Evolutionary conservation across 2,329 filamentous ascomycete species (phyloP).

Genomic region (Neopestalotiopsis sp.): DNA sequence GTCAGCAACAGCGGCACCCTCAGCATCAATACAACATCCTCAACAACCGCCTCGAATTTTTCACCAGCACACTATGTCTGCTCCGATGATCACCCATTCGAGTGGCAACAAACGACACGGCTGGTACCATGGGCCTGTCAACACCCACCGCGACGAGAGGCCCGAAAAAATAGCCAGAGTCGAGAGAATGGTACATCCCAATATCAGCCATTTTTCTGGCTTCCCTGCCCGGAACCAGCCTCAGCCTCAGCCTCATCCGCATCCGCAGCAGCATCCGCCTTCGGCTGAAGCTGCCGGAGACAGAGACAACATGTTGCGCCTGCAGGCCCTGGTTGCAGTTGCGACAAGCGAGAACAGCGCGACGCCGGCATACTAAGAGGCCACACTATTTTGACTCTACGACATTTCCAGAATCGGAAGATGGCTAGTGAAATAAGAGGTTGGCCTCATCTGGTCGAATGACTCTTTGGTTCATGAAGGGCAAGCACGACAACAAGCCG

Average conservation of each 20-base stretch:
- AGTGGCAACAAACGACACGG: slow-evolving; percentile 70
- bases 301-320: slow-evolving; percentile 55
- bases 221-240: slow-evolving; percentile 49
- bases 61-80: slow-evolving; percentile 66
- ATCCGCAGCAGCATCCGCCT: slow-evolving; percentile 29
- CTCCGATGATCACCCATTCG: slow-evolving; percentile 60
- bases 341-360: slow-evolving; percentile 61
- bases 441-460: background rate
- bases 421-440: no score
- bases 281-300: slow-evolving; percentile 41
- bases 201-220: slow-evolving; percentile 56
- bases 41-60: slow-evolving; percentile 34
- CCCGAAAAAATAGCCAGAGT: slow-evolving; percentile 52
- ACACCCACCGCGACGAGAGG: slow-evolving; percentile 42
- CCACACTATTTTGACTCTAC: no score
- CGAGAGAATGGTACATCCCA: slow-evolving; percentile 64
- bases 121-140: slow-evolving; percentile 69
- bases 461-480: background rate
- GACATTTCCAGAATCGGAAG: no score
- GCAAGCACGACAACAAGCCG: background rate
- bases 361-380: slow-evolving; percentile 36
- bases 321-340: slow-evolving; percentile 70
- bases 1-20: background rate
- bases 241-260: slow-evolving; percentile 21
- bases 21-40: no score